Base-by-base conservation (phyloP, 495 filamentous ascomycete genomes). In the Penicillium daleae region DNA sequence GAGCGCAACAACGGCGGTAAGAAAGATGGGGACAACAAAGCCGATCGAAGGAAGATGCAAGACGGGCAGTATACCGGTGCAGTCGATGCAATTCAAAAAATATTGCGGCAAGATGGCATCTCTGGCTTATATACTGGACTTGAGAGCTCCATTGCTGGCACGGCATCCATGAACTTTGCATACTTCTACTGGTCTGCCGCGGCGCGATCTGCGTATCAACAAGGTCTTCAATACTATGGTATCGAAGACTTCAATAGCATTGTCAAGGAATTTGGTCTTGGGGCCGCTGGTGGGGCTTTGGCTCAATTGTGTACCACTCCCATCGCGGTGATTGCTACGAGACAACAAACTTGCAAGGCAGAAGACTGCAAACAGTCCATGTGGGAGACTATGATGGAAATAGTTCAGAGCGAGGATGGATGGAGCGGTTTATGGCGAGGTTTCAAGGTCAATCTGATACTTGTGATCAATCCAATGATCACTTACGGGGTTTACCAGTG, bases 401-500 rank as follows among this genome's bases (percentile, higher is more conserved):
- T 97, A 19, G 77, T 94, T 27, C 70, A 89, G 22, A 85, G 90
- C 63, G 92, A 94, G 60, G 93, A 97, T 78, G 92, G 92, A 6
- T 84, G 87, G 70, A 82, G 79, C 31, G 93, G 92, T 0, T 80
- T 97, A 13, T 97, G 93, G 57, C 65, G 78, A 42, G 69, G 77
- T 46, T 81, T 84, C 62, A 82, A 80, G 54, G 74, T 82, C 10
- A 79, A 70, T 60, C 63, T 84, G 9, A 71, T 81, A 22, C 76
- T 76, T 21, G 93, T 97, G 6, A 85, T 94, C 53, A 97, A 97
- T 69, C 92, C 92, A 32, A 89, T 91, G 21, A 96, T 97, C 76
- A 97, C 92, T n/a, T 97, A 97, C 66, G 92, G 92, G 35, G 90
- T 90, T 55, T 97, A 97, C 67, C 90, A 96, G 74, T 83, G 90